These are phyloP conservation scores for Pelargonium cotyledonis DNA, from an alignment of 441 rosid genomes.

Conservation along the genomic window DNA sequence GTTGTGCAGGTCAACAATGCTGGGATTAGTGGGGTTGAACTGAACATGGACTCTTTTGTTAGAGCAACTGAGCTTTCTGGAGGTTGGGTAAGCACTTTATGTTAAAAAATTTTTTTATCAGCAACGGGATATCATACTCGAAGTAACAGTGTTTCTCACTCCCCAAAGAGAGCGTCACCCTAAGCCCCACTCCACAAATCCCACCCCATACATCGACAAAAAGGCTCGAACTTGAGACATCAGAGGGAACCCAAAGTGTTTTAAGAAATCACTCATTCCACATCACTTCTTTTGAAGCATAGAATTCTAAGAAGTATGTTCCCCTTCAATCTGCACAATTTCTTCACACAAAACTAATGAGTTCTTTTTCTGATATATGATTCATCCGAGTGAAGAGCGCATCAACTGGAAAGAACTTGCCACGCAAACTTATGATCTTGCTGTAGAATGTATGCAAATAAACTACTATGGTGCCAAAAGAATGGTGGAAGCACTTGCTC, in stretches of 20 bases:
- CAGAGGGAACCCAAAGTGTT: too few relatives aligned
- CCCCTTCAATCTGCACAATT: background rate
- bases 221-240: too few relatives aligned
- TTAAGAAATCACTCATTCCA: too few relatives aligned
- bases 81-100: background rate
- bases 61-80: background rate
- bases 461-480: constrained; percentile 48
- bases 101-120: too few relatives aligned
- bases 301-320: too few relatives aligned
- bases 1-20: background rate
- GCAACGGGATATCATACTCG: too few relatives aligned
- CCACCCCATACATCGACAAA: too few relatives aligned
- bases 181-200: too few relatives aligned
- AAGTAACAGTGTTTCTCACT: too few relatives aligned
- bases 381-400: constrained; percentile 26
- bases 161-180: too few relatives aligned
- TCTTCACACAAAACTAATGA: constrained; percentile 16
- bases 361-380: background rate
- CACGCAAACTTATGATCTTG: constrained; percentile 30
- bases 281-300: too few relatives aligned
- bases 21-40: background rate
- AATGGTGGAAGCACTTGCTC: constrained; percentile 42
- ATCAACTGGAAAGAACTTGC: constrained; percentile 25
- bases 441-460: constrained; percentile 39
- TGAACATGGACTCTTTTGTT: constrained; percentile 3